These are phyloP conservation scores for Cladobotryum mycophilum DNA, from an alignment of 2,329 filamentous ascomycete species.

Conservation along the genomic window DNA sequence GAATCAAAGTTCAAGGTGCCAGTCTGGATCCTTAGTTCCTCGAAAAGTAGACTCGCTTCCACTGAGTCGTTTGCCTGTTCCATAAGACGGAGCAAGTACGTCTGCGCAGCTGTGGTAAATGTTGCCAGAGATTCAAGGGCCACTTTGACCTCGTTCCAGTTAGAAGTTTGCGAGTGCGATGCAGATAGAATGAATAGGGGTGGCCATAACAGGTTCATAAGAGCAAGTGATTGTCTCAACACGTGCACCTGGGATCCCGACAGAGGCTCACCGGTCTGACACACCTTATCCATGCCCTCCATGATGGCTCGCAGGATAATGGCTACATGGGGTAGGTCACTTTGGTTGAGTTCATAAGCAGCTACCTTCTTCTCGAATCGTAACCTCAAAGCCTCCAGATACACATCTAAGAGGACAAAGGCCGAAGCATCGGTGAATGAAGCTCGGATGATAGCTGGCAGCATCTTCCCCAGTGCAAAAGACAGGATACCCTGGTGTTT, in stretches of 20 bases:
- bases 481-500: constrained; percentile 35
- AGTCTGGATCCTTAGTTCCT: constrained; percentile 12
- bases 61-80: constrained; percentile 14
- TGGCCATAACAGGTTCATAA: constrained; percentile 27
- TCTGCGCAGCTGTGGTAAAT: constrained; percentile 16
- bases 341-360: constrained; percentile 31
- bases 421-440: constrained; percentile 28
- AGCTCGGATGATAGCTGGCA: constrained; percentile 45
- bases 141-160: constrained; percentile 17
- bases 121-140: constrained; percentile 14
- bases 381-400: constrained; percentile 36
- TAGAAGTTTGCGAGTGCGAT: constrained; percentile 3
- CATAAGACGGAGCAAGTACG: constrained; percentile 15
- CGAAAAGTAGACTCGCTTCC: constrained; percentile 18
- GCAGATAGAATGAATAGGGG: constrained; percentile 19
- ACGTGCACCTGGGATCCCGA: constrained; percentile 22
- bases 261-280: constrained; percentile 14
- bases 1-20: constrained; percentile 14
- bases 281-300: constrained; percentile 22
- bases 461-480: constrained; percentile 47
- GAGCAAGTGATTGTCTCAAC: constrained; percentile 21
- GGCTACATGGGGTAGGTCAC: constrained; percentile 27
- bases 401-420: constrained; percentile 46
- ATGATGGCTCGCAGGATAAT: constrained; percentile 26
- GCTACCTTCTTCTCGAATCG: constrained; percentile 29